These are phyloP conservation scores for Suhomyces emberorum DNA, from an alignment of 805 yeast species.

Conservation along the genomic window DNA sequence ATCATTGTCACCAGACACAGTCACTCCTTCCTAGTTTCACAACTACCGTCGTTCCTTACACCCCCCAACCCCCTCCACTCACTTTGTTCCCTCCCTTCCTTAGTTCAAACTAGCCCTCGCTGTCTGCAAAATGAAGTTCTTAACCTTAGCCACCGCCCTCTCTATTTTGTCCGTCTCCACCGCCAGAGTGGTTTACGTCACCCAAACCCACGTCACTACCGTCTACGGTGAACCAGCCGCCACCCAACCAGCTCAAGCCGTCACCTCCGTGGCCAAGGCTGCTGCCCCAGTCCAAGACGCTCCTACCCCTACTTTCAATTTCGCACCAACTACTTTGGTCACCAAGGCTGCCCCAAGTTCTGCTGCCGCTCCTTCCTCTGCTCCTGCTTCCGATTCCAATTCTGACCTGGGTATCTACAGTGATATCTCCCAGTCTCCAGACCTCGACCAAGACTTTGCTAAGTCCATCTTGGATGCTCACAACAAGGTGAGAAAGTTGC, in stretches of 20 bases:
- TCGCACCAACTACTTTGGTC: conserved; percentile 10
- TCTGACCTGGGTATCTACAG: conserved; percentile 18
- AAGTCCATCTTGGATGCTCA: conserved; percentile 53
- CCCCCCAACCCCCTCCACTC: neutral
- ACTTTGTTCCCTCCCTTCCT: conserved; percentile 3
- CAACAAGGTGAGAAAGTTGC: conserved; percentile 54
- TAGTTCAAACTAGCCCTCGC: conserved; percentile 1
- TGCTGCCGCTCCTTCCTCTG: conserved; percentile 15
- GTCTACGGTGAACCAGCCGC: conserved; percentile 14
- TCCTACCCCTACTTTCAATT: conserved; percentile 2
- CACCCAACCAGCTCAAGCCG: conserved; percentile 13
- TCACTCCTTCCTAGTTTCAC: neutral
- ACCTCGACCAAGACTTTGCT: conserved; percentile 32
- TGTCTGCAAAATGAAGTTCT: conserved; percentile 18
- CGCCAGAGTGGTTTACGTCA: conserved; percentile 27
- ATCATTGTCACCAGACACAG: too few relatives aligned
- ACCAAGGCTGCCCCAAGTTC: conserved; percentile 11
- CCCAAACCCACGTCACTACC: conserved; percentile 25
- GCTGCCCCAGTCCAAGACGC: conserved; percentile 8
- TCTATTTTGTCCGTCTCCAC: conserved; percentile 18
- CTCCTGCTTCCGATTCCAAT: conserved; percentile 14
- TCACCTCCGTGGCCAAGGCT: neutral
- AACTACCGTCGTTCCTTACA: neutral
- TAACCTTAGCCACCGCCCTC: conserved; percentile 19
- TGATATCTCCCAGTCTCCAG: conserved; percentile 13